Conservation (phyloP, 2,329 filamentous ascomycete genomes). For the Calonectria ilicicola region DNA sequence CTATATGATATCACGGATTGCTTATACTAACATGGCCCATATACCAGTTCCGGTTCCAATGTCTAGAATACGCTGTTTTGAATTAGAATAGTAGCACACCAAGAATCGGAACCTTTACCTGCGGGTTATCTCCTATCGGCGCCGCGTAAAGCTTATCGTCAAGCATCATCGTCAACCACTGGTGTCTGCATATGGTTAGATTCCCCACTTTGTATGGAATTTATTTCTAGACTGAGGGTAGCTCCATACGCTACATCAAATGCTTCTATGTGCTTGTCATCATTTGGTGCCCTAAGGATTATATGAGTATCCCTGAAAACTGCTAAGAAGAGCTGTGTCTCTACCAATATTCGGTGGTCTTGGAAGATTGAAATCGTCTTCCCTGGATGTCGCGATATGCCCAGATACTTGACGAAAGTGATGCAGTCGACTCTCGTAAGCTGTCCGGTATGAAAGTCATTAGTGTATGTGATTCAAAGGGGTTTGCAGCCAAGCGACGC, state of each 20-base stretch:
- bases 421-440: conserved; percentile 22
- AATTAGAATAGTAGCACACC: neutral
- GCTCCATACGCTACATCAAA: conserved; percentile 26
- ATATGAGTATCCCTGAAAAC: neutral
- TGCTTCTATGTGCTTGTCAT: conserved; percentile 30
- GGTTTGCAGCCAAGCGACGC: too few relatives aligned
- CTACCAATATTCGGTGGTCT: conserved; percentile 32
- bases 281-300: conserved; percentile 25
- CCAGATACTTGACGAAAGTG: conserved; percentile 18
- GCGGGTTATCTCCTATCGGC: conserved; percentile 22
- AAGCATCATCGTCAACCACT: conserved; percentile 34
- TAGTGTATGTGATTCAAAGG: too few relatives aligned
- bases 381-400: conserved; percentile 33
- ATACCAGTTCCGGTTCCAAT: conserved; percentile 15
- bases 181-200: conserved; percentile 5
- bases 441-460: neutral
- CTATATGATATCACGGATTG: rapidly evolving
- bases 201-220: neutral
- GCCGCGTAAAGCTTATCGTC: conserved; percentile 24
- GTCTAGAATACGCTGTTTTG: conserved; percentile 19
- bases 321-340: neutral
- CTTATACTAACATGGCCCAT: neutral
- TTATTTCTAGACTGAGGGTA: neutral
- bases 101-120: neutral
- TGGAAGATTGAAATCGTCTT: conserved; percentile 24